A percentile compares a stretch with the other conserved stretches of the same genome.
phyloP scores from a whole-genome alignment of 202 grass and related monocot genomes.

The Zoysia matrella region DNA sequence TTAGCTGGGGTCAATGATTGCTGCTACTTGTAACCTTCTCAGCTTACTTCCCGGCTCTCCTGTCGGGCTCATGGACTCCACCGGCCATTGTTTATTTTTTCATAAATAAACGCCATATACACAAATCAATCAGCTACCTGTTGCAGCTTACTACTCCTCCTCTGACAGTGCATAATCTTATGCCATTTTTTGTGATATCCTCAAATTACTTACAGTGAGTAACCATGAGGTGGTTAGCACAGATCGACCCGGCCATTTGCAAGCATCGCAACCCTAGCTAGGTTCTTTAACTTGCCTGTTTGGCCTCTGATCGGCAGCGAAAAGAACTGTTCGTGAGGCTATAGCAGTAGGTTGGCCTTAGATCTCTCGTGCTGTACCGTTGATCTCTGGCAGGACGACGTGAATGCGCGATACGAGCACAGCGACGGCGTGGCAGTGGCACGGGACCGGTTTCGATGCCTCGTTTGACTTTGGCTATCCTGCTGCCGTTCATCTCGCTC shows the following conservation, averaged over 20 bases:
- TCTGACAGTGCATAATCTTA: not conserved
- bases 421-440: not conserved
- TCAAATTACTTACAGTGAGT: not conserved
- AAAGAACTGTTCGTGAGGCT: not conserved
- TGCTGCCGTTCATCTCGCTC: not conserved
- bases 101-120: not conserved
- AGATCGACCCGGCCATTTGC: not conserved
- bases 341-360: not conserved
- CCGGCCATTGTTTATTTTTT: not conserved
- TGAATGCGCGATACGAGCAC: slow-evolving; percentile 9
- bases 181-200: not conserved
- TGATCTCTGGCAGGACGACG: not conserved
- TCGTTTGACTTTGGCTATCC: not conserved
- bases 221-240: not conserved
- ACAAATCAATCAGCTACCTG: too few species aligned
- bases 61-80: slow-evolving; percentile 25
- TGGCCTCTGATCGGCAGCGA: not conserved
- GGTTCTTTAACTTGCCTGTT: not conserved
- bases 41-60: slow-evolving; percentile 30
- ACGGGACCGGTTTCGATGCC: not conserved
- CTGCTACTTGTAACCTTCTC: slow-evolving; percentile 30
- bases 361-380: slow-evolving; percentile 3
- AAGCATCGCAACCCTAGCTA: not conserved
- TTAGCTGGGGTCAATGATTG: slow-evolving; percentile 42
- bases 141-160: not conserved